Conservation (phyloP, 1,139 yeast species). For the Saccharomyces hybrid region DNA sequence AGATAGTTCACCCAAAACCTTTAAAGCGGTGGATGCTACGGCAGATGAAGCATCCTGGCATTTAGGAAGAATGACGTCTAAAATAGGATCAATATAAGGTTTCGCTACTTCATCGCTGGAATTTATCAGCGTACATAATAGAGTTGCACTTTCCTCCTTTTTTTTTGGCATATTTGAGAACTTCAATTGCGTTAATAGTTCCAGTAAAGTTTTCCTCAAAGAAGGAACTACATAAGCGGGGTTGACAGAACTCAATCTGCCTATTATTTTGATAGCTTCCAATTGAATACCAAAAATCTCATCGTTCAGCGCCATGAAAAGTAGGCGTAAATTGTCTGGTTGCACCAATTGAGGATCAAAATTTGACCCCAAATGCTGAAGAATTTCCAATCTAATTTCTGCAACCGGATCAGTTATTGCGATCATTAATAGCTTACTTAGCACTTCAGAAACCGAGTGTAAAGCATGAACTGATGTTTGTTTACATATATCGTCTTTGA, state of each 20-base stretch:
- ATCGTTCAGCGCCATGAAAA: constrained; percentile 87
- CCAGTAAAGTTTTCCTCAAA: constrained; percentile 75
- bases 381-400: constrained; percentile 74
- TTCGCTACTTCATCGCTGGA: constrained; percentile 74
- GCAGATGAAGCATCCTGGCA: constrained; percentile 67
- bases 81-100: constrained; percentile 85
- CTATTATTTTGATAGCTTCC: constrained; percentile 72
- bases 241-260: constrained; percentile 75
- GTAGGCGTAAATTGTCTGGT: constrained; percentile 77
- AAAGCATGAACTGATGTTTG: constrained; percentile 82
- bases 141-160: constrained; percentile 79
- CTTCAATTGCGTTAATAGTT: constrained; percentile 75
- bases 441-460: constrained; percentile 74
- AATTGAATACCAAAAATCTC: constrained; percentile 79
- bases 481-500: constrained; percentile 70
- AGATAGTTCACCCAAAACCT: constrained; percentile 85
- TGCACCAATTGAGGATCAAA: constrained; percentile 92
- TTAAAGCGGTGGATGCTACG: constrained; percentile 79
- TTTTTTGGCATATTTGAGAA: constrained; percentile 68
- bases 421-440: constrained; percentile 70
- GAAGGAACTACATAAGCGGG: constrained; percentile 97
- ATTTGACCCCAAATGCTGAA: constrained; percentile 61
- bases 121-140: constrained; percentile 65
- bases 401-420: constrained; percentile 88
- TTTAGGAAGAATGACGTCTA: constrained; percentile 72